phyloP scores from a whole-genome alignment of 2,329 filamentous ascomycete genomes.

The Fusarium drepaniforme region DNA sequence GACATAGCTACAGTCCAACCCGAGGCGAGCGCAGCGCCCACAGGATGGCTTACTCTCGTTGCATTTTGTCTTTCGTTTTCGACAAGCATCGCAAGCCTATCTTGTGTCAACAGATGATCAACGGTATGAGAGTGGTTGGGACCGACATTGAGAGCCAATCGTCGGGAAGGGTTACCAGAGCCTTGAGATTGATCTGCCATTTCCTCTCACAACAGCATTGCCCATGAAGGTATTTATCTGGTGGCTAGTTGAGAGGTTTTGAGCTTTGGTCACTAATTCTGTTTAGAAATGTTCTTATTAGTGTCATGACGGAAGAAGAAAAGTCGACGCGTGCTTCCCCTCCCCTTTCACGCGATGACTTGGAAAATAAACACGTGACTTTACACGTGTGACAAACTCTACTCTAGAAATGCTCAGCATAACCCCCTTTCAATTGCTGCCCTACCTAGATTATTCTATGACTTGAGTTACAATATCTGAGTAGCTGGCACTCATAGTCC shows the following conservation, averaged over 20 bases:
- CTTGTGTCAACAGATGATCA: not conserved
- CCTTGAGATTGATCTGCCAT: slow-evolving; percentile 4
- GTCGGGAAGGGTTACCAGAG: not conserved
- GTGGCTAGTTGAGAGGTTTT: not conserved
- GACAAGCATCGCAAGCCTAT: slow-evolving; percentile 32
- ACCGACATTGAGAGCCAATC: slow-evolving; percentile 17
- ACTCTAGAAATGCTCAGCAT: not conserved
- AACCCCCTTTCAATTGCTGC: not conserved
- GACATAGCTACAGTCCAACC: slow-evolving; percentile 22
- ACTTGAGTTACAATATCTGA: too few species aligned
- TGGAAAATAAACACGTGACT: not conserved
- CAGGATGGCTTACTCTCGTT: slow-evolving; percentile 29
- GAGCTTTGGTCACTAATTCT: not conserved
- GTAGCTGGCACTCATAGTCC: too few species aligned
- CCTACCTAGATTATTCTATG: too few species aligned
- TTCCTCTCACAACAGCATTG: not conserved
- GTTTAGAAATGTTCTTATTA: not conserved
- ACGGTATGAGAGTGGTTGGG: not conserved
- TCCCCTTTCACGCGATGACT: not conserved
- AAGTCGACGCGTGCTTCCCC: not conserved
- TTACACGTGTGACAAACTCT: not conserved
- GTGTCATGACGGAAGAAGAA: not conserved
- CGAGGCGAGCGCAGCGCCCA: slow-evolving; percentile 19
- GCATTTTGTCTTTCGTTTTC: slow-evolving; percentile 33
- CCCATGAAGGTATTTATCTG: not conserved